A percentile compares a stretch with the other conserved stretches of the same genome.
These are phyloP conservation scores for Cryptosporidium meleagridis DNA, from an alignment of 169 alveolate genomes.

Conservation along the genomic window DNA sequence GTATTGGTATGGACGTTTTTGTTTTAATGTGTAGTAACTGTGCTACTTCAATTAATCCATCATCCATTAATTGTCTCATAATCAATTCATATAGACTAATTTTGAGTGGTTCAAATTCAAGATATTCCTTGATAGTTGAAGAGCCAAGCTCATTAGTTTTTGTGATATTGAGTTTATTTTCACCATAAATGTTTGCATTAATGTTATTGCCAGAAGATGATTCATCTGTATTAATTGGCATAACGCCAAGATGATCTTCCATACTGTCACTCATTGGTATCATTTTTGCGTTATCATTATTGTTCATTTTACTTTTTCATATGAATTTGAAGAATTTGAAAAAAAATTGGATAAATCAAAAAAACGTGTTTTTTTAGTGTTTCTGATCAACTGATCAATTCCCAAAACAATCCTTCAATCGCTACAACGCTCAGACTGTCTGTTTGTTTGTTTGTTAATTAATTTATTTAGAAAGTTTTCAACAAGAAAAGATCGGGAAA, in stretches of 20 bases:
- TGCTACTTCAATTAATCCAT: constrained; percentile 63
- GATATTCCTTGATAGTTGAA: constrained; percentile 17
- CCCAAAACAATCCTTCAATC: too few species aligned
- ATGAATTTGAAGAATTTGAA: not conserved
- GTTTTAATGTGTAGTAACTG: constrained; percentile 59
- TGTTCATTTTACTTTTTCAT: not conserved
- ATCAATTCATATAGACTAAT: constrained; percentile 64
- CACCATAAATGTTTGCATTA: not conserved
- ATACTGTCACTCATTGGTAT: not conserved
- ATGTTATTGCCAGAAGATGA: not conserved
- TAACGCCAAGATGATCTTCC: not conserved
- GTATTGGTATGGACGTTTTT: constrained; percentile 40
- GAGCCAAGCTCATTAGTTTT: constrained; percentile 39
- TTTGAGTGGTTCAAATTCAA: constrained; percentile 62
- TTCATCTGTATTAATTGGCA: not conserved
- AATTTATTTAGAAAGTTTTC: too few species aligned
- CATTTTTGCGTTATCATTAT: not conserved
- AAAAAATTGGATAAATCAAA: not conserved
- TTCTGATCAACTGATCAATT: too few species aligned
- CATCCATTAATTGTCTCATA: constrained; percentile 66
- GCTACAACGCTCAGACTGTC: not conserved
- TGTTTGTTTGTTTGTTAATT: too few species aligned
- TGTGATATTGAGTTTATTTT: constrained; percentile 1
- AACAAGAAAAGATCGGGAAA: too few species aligned
- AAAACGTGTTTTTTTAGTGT: not conserved